Evolutionary conservation across 345 rosid species (phyloP).

Genomic region (Citrus mangshanensis): DNA sequence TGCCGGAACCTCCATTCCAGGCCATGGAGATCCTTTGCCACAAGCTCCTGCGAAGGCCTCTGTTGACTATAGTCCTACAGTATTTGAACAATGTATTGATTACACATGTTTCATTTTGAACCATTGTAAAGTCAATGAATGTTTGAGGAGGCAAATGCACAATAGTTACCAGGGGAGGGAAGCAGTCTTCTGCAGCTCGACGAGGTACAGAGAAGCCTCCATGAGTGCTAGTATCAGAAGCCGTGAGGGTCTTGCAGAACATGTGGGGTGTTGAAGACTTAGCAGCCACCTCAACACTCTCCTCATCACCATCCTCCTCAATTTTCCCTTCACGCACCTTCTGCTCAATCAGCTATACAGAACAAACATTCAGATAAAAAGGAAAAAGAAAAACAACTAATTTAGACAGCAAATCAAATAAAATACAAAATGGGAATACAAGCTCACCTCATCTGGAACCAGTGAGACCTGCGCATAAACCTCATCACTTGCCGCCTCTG

Average conservation of each 20-base stretch:
- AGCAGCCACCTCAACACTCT: slow-evolving; percentile 51
- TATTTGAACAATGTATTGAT: background rate
- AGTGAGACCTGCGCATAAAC: slow-evolving; percentile 91
- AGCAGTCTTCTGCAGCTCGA: slow-evolving; percentile 99
- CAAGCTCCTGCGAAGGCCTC: slow-evolving; percentile 97
- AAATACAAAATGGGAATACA: slow-evolving; percentile 10
- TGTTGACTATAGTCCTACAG: slow-evolving; percentile 87
- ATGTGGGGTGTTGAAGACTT: slow-evolving; percentile 85
- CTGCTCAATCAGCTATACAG: slow-evolving; percentile 46
- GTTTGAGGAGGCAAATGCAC: background rate
- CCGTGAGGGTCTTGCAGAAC: slow-evolving; percentile 99
- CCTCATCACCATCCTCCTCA: slow-evolving; percentile 62
- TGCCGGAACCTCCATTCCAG: slow-evolving; percentile 96
- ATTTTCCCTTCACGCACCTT: slow-evolving; percentile 48
- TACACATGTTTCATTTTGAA: background rate
- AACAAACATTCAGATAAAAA: background rate
- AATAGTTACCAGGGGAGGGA: slow-evolving; percentile 82
- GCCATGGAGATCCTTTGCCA: slow-evolving; percentile 96
- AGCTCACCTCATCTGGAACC: slow-evolving; percentile 77
- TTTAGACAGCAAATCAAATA: background rate
- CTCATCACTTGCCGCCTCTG: slow-evolving; percentile 88
- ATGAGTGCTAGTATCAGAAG: slow-evolving; percentile 99
- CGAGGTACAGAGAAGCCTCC: slow-evolving; percentile 99
- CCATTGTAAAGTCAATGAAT: background rate
- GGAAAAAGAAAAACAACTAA: background rate